Base-by-base conservation (phyloP, 78 protist genomes). In the Dictyostelium discoideum region DNA sequence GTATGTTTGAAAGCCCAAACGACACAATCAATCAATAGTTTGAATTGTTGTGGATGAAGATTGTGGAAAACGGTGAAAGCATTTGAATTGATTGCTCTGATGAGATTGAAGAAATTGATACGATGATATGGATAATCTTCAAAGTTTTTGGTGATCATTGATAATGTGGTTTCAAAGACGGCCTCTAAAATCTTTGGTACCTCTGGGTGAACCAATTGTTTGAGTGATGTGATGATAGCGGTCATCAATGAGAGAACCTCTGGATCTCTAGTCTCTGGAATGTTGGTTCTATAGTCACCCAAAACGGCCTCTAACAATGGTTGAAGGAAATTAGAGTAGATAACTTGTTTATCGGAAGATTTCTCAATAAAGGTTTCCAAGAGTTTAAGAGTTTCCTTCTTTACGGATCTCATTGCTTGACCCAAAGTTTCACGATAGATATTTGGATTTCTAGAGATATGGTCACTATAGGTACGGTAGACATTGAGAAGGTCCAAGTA, bases 1-100 rank as follows among this genome's bases (percentile, higher is more conserved):
- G 97, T 95, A 92, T 98, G 99, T 92, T 98, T 97, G 85, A 98
- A 73, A 1, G 99, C 99, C 99, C 99, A 98, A 63, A 98, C 87
- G 77, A 98, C 93, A 29, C 98, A 87, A 85, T 98, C 99, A 48
- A 99, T 86, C 37, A 98, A 79, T 14, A 97, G 63, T 84, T 96
- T 93, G 87, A 98, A 98, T 80, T 95, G 93, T 40, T 42, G 85
- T 48, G 98, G 84, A 16, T 57, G 57, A 26, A 96, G 85, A 4
- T 80, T 60, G 72, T 88, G 94, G 97, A 96, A 96, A 24, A 94
- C 98, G 13, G 78, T 54, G 96, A 98, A 99, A 81, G 99, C 97
- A 80, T 97, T 85, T 9, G 86, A 74, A 85, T 98, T 99, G 85
- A 99, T 85, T 42, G 98, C 97, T 48, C 97, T 87, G 16, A 99